phyloP scores from a whole-genome alignment of 306 rosid species.

The Lablab purpureus region DNA sequence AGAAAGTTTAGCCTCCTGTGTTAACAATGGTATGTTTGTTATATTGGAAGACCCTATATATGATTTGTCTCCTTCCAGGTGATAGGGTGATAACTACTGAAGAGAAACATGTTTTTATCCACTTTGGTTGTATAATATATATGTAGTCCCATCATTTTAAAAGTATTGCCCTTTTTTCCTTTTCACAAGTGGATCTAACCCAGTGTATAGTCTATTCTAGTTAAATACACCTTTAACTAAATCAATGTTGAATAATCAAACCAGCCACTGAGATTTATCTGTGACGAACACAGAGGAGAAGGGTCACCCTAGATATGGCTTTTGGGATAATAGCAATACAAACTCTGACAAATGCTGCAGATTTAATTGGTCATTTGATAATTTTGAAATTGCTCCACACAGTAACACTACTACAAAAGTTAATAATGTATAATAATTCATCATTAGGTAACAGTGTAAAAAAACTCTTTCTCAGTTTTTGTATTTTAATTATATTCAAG shows the following conservation, averaged over 20 bases:
- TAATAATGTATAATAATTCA: background rate
- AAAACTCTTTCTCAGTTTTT: background rate
- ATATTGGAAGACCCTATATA: slow-evolving; percentile 37
- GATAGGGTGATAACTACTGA: slow-evolving; percentile 49
- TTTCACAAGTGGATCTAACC: slow-evolving; percentile 39
- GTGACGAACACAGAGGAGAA: slow-evolving; percentile 30
- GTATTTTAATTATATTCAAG: background rate
- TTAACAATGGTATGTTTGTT: slow-evolving; percentile 32
- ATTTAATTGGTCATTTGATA: slow-evolving; percentile 4
- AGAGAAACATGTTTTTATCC: slow-evolving; percentile 49
- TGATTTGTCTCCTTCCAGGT: slow-evolving; percentile 54
- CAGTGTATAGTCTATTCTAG: slow-evolving; percentile 42
- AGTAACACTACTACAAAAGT: background rate
- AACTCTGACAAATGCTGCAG: background rate
- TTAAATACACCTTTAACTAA: slow-evolving; percentile 30
- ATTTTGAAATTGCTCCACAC: background rate
- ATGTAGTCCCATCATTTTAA: slow-evolving; percentile 46
- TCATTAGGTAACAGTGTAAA: background rate
- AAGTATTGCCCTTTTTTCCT: slow-evolving; percentile 39
- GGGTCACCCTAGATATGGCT: slow-evolving; percentile 7
- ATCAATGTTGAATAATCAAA: slow-evolving; percentile 33
- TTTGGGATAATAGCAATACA: slow-evolving; percentile 3
- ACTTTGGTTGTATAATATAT: slow-evolving; percentile 43
- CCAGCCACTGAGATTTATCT: slow-evolving; percentile 30
- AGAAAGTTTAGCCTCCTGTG: slow-evolving; percentile 27